These are phyloP conservation scores for Bondarzewia mesenterica DNA, from an alignment of 1,284 basidiomycete genomes.

Conservation along the genomic window DNA sequence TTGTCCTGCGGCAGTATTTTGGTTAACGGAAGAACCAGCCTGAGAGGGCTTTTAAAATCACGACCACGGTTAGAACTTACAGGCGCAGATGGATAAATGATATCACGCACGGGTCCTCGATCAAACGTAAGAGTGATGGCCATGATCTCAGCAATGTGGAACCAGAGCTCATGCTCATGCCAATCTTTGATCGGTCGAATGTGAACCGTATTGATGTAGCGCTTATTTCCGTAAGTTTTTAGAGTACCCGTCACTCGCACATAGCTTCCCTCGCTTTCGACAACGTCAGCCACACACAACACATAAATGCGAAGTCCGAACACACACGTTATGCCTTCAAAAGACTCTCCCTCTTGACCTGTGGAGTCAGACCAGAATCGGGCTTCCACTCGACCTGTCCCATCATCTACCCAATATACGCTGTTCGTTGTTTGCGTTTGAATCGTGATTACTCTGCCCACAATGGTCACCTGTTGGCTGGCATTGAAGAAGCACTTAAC, in stretches of 20 bases:
- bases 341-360: constrained; percentile 37
- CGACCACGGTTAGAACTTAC: constrained; percentile 5
- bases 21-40: constrained; percentile 10
- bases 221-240: constrained; percentile 80
- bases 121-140: constrained; percentile 37
- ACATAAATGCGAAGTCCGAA: neutral
- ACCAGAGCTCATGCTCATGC: constrained; percentile 65
- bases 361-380: constrained; percentile 82
- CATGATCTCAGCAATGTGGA: constrained; percentile 62
- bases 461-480: constrained; percentile 51
- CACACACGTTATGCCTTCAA: constrained; percentile 40
- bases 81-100: neutral
- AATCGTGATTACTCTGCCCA: constrained; percentile 75
- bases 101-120: constrained; percentile 26
- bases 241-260: constrained; percentile 88
- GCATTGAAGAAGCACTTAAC: neutral
- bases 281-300: neutral
- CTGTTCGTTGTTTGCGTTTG: constrained; percentile 76
- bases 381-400: constrained; percentile 83
- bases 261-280: constrained; percentile 62
- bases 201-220: constrained; percentile 73
- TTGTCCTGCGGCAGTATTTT: constrained; percentile 4
- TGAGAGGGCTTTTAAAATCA: constrained; percentile 19
- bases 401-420: constrained; percentile 81
- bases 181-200: constrained; percentile 65